Evolutionary conservation across 2,329 filamentous ascomycete species (phyloP).

Genomic region (Balansia obtecta): DNA sequence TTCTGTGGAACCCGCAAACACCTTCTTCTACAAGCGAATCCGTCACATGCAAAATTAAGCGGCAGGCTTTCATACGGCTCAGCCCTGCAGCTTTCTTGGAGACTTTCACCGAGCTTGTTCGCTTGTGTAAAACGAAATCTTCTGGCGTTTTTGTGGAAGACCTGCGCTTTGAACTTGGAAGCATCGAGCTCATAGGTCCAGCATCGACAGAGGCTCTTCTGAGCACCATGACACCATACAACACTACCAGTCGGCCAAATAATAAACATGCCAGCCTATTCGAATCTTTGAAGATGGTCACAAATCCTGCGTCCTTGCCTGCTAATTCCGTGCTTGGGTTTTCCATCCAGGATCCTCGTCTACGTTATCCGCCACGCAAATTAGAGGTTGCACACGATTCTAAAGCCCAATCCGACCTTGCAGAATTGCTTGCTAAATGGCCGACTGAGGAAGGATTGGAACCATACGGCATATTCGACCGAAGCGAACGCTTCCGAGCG

Average conservation of each 20-base stretch:
- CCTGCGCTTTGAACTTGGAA: constrained; percentile 53
- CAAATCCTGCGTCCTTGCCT: constrained; percentile 59
- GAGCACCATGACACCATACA: constrained; percentile 48
- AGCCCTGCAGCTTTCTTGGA: constrained; percentile 73
- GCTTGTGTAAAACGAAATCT: constrained; percentile 44
- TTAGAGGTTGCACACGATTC: constrained; percentile 29
- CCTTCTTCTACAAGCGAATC: constrained; percentile 14
- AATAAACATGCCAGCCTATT: constrained; percentile 36
- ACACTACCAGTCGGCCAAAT: constrained; percentile 16
- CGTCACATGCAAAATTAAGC: constrained; percentile 14
- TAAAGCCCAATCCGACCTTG: constrained; percentile 28
- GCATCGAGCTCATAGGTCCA: constrained; percentile 48
- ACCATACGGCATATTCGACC: constrained; percentile 52
- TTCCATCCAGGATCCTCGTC: constrained; percentile 63
- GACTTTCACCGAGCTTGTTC: constrained; percentile 50
- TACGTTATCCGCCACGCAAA: constrained; percentile 60
- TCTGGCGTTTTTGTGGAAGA: constrained; percentile 55
- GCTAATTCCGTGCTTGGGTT: constrained; percentile 60
- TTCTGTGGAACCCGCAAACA: constrained; percentile 58
- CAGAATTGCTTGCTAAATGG: constrained; percentile 55
- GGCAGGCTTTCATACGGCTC: constrained; percentile 55
- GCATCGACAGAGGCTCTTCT: constrained; percentile 68
- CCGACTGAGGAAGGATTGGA: constrained; percentile 42
- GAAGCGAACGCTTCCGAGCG: constrained; percentile 51
- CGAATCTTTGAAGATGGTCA: constrained; percentile 41